Evolutionary conservation across 2,329 filamentous ascomycete species (phyloP), one percentile per base, ranked within the genome.

Genomic region (Coleophoma eucalyptorum): DNA sequence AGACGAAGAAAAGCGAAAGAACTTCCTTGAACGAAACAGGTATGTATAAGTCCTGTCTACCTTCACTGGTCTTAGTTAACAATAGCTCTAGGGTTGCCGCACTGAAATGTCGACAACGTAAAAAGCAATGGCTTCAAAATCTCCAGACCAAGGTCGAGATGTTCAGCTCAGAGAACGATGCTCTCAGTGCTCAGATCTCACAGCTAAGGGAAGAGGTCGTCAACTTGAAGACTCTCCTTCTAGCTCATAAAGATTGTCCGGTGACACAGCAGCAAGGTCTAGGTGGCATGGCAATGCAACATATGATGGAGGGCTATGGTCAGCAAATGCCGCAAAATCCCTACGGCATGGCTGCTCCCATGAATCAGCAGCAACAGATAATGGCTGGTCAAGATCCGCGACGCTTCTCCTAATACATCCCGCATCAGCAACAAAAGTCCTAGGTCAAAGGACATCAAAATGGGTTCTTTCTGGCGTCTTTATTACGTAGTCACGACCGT

Each of bases 41-140:
- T 96, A 83, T 63, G 83, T 26, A 48, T 41, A 26, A 7, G 26
- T 26, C 6, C 26, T 7, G 10, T 26, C 26, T 26, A 26, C 26
- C 5, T 26, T 26, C 26, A 26, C 3, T 26, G 10, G 26, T 8
- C 26, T 26, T 26, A 26, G 26, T 26, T 26, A 26, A 26, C 26
- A 5, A 26, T 7, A 26, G 21, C 26, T 12, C 19, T 58, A 97
- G 94, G 66, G 91, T 99, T 58, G 94, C 94, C 55, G 94, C 94
- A 3, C 77, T 99, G 53, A 99, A 99, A 67, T 99, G 94, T 70
- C 87, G 94, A 54, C 94, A 99, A 69, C 84, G 94, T 18, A 99
- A 99, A 79, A 99, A 99, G 79, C 94, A 97, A 67, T 99, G 94
- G 94, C 81, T 97, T 51, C 89, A 89, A 32, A 97, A 96, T 60